These are phyloP conservation scores for Hirschioporus abietinus DNA, from an alignment of 768 basidiomycete genomes.

Conservation along the genomic window DNA sequence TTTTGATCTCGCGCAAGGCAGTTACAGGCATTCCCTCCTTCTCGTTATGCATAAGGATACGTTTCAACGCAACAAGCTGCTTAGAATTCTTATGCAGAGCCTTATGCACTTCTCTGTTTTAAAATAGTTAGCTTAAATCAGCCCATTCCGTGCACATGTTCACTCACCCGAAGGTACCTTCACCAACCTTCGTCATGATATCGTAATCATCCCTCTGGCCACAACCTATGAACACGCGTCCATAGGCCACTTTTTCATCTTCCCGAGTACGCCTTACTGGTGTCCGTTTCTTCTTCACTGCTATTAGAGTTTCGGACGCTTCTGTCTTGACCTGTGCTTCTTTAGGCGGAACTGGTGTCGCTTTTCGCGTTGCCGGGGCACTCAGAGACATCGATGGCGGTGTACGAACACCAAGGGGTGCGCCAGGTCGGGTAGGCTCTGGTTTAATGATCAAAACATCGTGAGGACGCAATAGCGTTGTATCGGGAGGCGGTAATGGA, in stretches of 20 bases:
- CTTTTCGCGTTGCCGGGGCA: conserved; percentile 18
- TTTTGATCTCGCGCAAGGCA: conserved; percentile 94
- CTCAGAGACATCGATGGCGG: conserved; percentile 1
- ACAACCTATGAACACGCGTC: conserved; percentile 62
- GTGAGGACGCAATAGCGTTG: conserved; percentile 14
- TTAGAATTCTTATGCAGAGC: conserved; percentile 62
- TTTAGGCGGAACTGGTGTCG: conserved; percentile 12
- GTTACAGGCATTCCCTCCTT: conserved; percentile 97
- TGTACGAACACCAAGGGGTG: conserved; percentile 2
- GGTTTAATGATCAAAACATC: background rate
- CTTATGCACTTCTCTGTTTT: conserved; percentile 86
- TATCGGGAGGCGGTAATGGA: conserved; percentile 32
- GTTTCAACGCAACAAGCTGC: conserved; percentile 78
- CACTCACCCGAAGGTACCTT: conserved; percentile 93
- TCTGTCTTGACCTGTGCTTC: conserved; percentile 3
- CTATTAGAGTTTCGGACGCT: conserved; percentile 15
- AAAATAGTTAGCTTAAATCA: conserved; percentile 10
- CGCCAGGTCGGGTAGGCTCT: conserved; percentile 20
- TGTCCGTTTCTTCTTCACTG: conserved; percentile 31
- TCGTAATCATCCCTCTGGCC: conserved; percentile 73
- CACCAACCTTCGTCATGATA: conserved; percentile 82
- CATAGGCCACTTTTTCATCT: conserved; percentile 65
- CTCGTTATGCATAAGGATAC: conserved; percentile 95
- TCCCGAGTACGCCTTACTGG: conserved; percentile 48
- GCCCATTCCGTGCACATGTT: background rate